Base-by-base conservation (phyloP, 306 rosid genomes). In the Fagus crenata region DNA sequence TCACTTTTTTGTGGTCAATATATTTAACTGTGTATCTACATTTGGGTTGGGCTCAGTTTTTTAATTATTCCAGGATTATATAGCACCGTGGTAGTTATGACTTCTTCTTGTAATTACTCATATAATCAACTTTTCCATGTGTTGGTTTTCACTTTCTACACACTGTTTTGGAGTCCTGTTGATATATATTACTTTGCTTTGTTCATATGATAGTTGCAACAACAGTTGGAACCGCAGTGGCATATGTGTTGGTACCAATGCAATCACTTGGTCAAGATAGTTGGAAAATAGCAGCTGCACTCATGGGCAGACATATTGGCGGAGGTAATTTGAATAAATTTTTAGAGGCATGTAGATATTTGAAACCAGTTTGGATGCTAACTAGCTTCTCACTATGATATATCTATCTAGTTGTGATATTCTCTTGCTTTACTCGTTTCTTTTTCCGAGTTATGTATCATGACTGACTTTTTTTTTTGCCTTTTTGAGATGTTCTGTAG, bases 261-360 rank as follows among this genome's bases (percentile, higher is more conserved):
- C 83, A 85, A 74, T 87, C 97, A 14, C 95, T 92, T 73, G 97
- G 95, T 81, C 86, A 78, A 53, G 92, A 92, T 71, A 82, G 97
- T 82, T 90, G 97, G 97, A 88, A 88, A 86, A 88, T 92, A 75
- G 95, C 97, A 72, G 91, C 95, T 43, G 93, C 95, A 18, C 90
- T 90, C 51, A 92, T 92, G 95, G 97, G 97, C 37, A 82, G 95
- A 78, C 97, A 92, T 74, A 90, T 90, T 72, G 95, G 95, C 42
- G 93, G 97, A 88, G 90, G 97, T 90, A 84, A 55, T 81, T 67
- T 59, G 37, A 78, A 64, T 73, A 11, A 72, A 71, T 43, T 39
- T 53, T 8, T 76, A 74, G 59, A 70, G 64, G 53, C 46, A 37
- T 18, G 2, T 55, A 61, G 4, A 17, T 22, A 63, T 41, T 53